Base-by-base conservation (phyloP, 225 moss, liverwort and hornwort genomes). In the Marchantia paleacea region DNA sequence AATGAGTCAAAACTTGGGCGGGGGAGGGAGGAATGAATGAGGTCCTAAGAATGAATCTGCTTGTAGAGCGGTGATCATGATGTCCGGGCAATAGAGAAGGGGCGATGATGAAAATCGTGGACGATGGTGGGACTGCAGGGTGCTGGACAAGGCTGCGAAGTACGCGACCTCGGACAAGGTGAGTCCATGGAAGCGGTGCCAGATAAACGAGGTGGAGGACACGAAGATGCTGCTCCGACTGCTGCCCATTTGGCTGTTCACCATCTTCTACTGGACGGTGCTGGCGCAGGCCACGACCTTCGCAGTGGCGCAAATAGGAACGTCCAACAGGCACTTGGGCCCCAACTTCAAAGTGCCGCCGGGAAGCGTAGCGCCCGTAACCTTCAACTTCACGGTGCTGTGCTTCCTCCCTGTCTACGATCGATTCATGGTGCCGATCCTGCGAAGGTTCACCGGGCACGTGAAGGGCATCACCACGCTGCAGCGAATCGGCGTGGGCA, bases 201-300 rank as follows among this genome's bases (percentile, higher is more conserved):
- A 68, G 4, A 80, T 80, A 1, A 50, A 55, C 55, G 72, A 84
- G 24, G 90, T 90, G 8, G 92, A 92, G 66, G 92, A 92, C 70
- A 86, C 90, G 82, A 92, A 92, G 52, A 86, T 90, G 22, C 79
- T 92, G 6, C 72, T 31, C 29, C 81, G 82, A 3, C 80, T 92
- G 22, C 52, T 92, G 12, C 92, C 90, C 0, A 51, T 90, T 15
- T 90, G 90, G 90, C 0, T 84, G 3, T 28, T 86, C 8, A 87
- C 92, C 39, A 72, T 78, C 8, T 75, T 80, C 30, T 73, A 80
- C 55, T 79, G 75, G 55, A 84, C 80, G 7, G 76, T 77, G 20
- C 24, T 71, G 18, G 52, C 57, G 12, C 84, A 84, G 54, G 64
- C 69, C 10, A 68, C 68, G 18, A 84, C 79, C 0, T 78, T 84